phyloP scores from a whole-genome alignment of 2,329 filamentous ascomycete species.

The Claviceps digitariae region DNA sequence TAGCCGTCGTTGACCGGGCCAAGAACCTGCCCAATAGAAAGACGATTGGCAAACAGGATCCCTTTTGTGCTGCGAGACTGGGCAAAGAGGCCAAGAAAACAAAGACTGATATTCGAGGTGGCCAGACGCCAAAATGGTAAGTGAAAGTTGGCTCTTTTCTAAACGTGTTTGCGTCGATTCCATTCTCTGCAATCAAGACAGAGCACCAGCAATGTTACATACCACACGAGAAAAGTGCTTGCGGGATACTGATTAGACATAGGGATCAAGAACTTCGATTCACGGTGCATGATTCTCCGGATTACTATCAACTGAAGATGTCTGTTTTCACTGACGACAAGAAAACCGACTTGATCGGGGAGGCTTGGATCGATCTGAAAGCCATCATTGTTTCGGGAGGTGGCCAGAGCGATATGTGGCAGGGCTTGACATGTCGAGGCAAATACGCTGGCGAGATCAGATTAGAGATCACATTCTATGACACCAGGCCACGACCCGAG shows the following conservation, averaged over 20 bases:
- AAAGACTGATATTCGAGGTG: constrained; percentile 80
- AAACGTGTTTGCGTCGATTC: not conserved
- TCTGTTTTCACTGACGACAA: constrained; percentile 98
- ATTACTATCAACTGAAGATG: constrained; percentile 91
- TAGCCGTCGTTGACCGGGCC: constrained; percentile 82
- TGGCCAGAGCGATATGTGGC: constrained; percentile 91
- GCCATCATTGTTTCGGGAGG: constrained; percentile 73
- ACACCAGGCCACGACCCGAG: constrained; percentile 69
- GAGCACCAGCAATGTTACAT: not conserved
- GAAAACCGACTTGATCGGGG: constrained; percentile 90
- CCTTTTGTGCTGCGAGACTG: constrained; percentile 84
- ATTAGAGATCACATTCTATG: constrained; percentile 94
- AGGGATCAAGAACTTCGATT: constrained; percentile 98
- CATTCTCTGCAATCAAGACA: not conserved
- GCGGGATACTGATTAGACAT: constrained; percentile 8
- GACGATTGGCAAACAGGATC: constrained; percentile 96
- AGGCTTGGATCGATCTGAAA: constrained; percentile 76
- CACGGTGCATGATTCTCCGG: constrained; percentile 86
- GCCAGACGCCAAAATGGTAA: constrained; percentile 92
- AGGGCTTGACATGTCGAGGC: constrained; percentile 71
- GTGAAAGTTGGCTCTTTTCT: constrained; percentile 4
- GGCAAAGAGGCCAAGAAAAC: constrained; percentile 98
- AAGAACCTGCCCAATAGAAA: constrained; percentile 96
- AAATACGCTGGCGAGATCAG: constrained; percentile 94
- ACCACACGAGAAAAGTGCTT: not conserved